These are phyloP conservation scores for Primulina huaijiensis DNA, from an alignment of 257 asterid genomes.

Conservation along the genomic window DNA sequence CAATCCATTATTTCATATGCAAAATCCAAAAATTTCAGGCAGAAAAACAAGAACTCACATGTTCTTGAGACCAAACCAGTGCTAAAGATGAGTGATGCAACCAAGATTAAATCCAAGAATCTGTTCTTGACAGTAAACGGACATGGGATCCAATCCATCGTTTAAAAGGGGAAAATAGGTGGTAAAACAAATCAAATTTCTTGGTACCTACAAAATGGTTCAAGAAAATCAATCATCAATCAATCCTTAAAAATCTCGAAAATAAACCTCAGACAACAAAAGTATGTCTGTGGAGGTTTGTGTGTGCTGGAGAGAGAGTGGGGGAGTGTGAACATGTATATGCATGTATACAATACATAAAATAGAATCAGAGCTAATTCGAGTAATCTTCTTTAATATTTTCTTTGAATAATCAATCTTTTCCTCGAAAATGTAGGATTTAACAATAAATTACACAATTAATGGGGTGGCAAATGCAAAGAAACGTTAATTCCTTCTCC, in stretches of 20 bases:
- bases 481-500: constrained; percentile 4
- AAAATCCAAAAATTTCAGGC: neutral
- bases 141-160: constrained; percentile 25
- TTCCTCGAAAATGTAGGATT: constrained; percentile 1
- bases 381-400: neutral
- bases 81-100: constrained; percentile 24
- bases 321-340: neutral
- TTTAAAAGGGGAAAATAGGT: neutral
- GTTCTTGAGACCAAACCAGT: constrained; percentile 31
- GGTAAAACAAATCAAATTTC: neutral
- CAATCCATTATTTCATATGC: constrained; percentile 5
- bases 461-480: constrained; percentile 28
- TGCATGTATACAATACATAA: neutral
- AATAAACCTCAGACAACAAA: constrained; percentile 10
- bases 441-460: constrained; percentile 16
- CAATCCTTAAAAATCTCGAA: neutral
- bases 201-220: neutral
- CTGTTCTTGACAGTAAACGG: constrained; percentile 19
- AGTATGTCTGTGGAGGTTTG: constrained; percentile 8
- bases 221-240: neutral
- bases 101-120: constrained; percentile 31
- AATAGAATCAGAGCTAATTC: neutral
- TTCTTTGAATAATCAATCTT: neutral
- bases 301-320: neutral
- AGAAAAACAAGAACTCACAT: constrained; percentile 40